A percentile compares a stretch with the other conserved stretches of the same genome.
These are phyloP conservation scores for Crithidia mellificae DNA, from an alignment of 208 protist genomes.

Conservation along the genomic window DNA sequence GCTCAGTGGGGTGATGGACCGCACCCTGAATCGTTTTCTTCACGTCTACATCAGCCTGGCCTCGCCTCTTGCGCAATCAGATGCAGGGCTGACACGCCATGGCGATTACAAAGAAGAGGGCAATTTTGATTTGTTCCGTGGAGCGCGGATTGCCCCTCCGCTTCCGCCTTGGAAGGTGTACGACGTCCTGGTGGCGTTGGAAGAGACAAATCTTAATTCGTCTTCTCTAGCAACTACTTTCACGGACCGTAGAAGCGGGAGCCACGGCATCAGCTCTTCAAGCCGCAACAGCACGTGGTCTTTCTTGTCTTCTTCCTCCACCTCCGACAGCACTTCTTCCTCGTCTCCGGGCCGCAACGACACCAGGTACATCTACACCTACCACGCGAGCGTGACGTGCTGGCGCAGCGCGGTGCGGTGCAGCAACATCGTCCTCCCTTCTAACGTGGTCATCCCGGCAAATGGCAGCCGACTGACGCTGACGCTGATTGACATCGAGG, in stretches of 20 bases:
- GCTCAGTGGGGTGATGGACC: slow-evolving; percentile 40
- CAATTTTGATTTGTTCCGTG: too few relatives aligned
- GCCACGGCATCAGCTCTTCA: background rate
- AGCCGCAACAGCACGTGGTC: too few relatives aligned
- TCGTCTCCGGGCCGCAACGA: slow-evolving; percentile 5
- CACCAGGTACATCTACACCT: slow-evolving; percentile 36
- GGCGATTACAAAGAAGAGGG: too few relatives aligned
- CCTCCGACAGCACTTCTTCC: background rate
- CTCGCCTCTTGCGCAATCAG: slow-evolving; percentile 34
- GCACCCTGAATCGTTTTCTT: slow-evolving; percentile 63
- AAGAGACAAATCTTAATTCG: slow-evolving; percentile 35
- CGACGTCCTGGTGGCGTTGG: slow-evolving; percentile 46
- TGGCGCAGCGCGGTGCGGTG: slow-evolving; percentile 43
- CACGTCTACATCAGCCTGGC: slow-evolving; percentile 63
- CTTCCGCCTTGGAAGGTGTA: slow-evolving; percentile 24
- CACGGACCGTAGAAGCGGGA: background rate
- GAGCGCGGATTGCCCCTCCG: background rate
- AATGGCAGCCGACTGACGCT: slow-evolving; percentile 51
- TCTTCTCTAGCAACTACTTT: too few relatives aligned
- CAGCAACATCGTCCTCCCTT: slow-evolving; percentile 60
- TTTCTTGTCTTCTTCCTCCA: too few relatives aligned
- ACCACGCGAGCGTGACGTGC: slow-evolving; percentile 56
- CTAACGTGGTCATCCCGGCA: slow-evolving; percentile 43
- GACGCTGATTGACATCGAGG: slow-evolving; percentile 58
- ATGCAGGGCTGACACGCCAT: background rate